Base-by-base conservation (phyloP, 2,329 filamentous ascomycete genomes). In the Colletotrichum chrysophilum region DNA sequence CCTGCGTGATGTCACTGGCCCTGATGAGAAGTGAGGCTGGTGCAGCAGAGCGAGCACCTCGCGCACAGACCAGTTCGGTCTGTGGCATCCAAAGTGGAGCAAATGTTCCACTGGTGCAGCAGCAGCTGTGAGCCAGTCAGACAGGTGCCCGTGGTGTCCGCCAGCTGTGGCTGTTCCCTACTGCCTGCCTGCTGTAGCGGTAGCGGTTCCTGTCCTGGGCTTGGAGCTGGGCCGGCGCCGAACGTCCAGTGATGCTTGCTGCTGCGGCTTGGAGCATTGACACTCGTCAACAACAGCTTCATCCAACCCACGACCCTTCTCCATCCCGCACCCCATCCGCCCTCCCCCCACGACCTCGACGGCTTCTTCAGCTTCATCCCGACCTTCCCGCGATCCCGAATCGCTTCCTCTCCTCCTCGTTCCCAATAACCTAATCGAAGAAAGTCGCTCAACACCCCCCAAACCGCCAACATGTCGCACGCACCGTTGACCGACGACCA, bases 401-500 rank as follows among this genome's bases (percentile, higher is more conserved):
- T 75, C 58, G 69, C 69, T 55, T 12, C 34, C 38, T 73, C 43
- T 13, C 48, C 14, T 52, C 30, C 55, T 36, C 8, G 7, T 32
- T 43, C 9, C 32, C 60, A 32, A 71, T 52, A 62, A 38, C 60
- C 55, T 76, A 56, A 66, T 76, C 74, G 74, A 62, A 69, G 43
- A 75, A 77, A 78, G 71, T 75, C 75, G 67, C 76, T 75, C 68
- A 77, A 67, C 43, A 21, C 43, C 43, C 60, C 52, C 38, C 56
- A 65, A 67, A 70, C 74, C 61, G 75, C 62, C 77, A 77, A 69
- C 71, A 78, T 78, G 77, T 78, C 77, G 67, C 75, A 78, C 71
- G 66, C 70, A 78, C 75, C 77, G 66, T 76, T 78, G 66, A 78
- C 77, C 75, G 77, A 78, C 77, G 77, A 78, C 75, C 77, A 78